Base-by-base conservation (phyloP, 352 stramenopile genomes). In the Globisporangium polare region DNA sequence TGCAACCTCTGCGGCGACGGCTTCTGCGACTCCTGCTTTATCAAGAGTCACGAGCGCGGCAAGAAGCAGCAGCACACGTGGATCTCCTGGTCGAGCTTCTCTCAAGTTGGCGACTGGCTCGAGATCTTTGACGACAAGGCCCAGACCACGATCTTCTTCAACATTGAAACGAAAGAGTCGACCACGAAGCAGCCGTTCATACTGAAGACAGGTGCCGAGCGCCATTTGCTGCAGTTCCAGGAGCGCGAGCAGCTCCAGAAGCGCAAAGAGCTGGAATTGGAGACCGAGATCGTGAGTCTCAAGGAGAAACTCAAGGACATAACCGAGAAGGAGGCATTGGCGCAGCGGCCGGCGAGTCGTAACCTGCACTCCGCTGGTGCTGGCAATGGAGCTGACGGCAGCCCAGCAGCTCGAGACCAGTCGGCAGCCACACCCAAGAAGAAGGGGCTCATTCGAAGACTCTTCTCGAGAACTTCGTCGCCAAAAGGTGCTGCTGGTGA, bases 1-100 rank as follows among this genome's bases (percentile, higher is more conserved):
- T 95, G 86, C 54, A 95, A 92, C 55, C 58, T 92, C 6, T 95
- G 83, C 47, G 86, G 80, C 13, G 86, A 95, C 41, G 83, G 79
- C 0, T 95, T 89, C 31, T 93, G 84, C 53, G 79, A 75, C 20
- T 51, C 45, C 6, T 94, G 86, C 46, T 94, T 89, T 54, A 49
- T 45, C 0, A 58, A 58, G 1, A 67, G 64, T 0, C 86, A 94
- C 50, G 65, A 59, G 6, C 88, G 84, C 37, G 86, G 83, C n/a
- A 70, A 75, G 26, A 90, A 89, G 26, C 56, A 64, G 18, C 61
- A 73, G 29, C 86, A 94, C 63, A 89, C 83, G 18, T 90, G 66
- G 73, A 63, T 90, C 3, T 35, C 78, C 8, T 91, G 81, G 71
- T 60, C 69, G 7, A 67, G 72, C 3, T 85, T 87, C 24, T 70